A percentile compares a stretch with the other conserved stretches of the same genome.
phyloP scores from a whole-genome alignment of 2,329 filamentous ascomycete species.

The Nemania sp. region DNA sequence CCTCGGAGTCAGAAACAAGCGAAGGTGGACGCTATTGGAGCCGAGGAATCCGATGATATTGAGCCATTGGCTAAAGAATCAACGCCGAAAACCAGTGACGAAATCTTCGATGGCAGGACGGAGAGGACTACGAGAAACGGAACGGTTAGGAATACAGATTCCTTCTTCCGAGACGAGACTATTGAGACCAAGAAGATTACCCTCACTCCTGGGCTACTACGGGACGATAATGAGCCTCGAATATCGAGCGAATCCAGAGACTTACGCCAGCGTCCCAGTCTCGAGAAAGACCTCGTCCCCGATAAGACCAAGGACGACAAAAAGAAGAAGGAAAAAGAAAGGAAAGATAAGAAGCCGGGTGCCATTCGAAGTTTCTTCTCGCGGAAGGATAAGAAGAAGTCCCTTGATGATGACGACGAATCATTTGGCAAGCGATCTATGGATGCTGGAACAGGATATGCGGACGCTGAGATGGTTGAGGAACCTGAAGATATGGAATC shows the following conservation, averaged over 20 bases:
- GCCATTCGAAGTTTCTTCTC: slow-evolving; percentile 63
- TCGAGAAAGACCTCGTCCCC: slow-evolving; percentile 55
- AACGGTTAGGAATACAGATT: slow-evolving; percentile 87
- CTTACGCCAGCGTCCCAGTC: slow-evolving; percentile 59
- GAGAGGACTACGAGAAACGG: slow-evolving; percentile 76
- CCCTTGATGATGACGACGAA: slow-evolving; percentile 61
- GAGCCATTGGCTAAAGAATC: slow-evolving; percentile 28
- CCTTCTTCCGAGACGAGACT: slow-evolving; percentile 95
- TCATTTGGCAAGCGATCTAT: slow-evolving; percentile 64
- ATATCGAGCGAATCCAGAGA: slow-evolving; percentile 49
- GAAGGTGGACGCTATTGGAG: slow-evolving; percentile 41
- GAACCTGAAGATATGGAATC: slow-evolving; percentile 51
- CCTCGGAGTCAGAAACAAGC: slow-evolving; percentile 49
- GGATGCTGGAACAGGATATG: slow-evolving; percentile 49
- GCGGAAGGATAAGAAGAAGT: slow-evolving; percentile 63
- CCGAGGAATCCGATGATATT: slow-evolving; percentile 42
- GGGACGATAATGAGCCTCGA: slow-evolving; percentile 69
- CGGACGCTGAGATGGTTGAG: slow-evolving; percentile 48
- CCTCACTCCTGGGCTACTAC: slow-evolving; percentile 86
- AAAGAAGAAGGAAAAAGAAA: slow-evolving; percentile 66
- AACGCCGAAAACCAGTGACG: slow-evolving; percentile 61
- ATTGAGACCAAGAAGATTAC: slow-evolving; percentile 97
- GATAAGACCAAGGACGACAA: slow-evolving; percentile 62
- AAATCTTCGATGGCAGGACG: slow-evolving; percentile 61
- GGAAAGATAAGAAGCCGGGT: slow-evolving; percentile 49